phyloP scores from a whole-genome alignment of 1,284 basidiomycete species.

The Amylostereum areolatum region DNA sequence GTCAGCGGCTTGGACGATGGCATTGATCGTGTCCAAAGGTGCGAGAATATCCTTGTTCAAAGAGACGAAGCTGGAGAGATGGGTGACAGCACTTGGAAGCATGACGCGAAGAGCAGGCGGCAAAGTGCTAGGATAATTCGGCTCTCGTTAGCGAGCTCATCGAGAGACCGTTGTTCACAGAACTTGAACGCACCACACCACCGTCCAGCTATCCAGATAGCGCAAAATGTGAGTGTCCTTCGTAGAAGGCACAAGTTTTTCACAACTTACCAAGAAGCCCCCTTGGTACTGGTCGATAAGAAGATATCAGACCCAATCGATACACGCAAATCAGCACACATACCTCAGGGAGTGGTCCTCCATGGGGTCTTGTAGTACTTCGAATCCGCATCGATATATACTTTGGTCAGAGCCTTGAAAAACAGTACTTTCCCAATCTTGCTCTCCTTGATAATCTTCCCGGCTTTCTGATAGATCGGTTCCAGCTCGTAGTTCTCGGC shows the following conservation, averaged over 20 bases:
- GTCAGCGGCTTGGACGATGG: slow-evolving; percentile 42
- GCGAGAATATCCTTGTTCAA: slow-evolving; percentile 64
- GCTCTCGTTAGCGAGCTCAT: background rate
- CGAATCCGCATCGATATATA: background rate
- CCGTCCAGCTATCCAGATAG: slow-evolving; percentile 49
- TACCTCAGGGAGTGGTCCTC: slow-evolving; percentile 75
- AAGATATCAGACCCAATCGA: background rate
- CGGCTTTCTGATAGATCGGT: slow-evolving; percentile 49
- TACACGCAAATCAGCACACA: slow-evolving; percentile 20
- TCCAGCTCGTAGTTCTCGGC: slow-evolving; percentile 82
- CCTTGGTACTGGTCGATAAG: slow-evolving; percentile 62
- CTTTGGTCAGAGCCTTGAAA: slow-evolving; percentile 54
- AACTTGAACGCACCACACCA: slow-evolving; percentile 50
- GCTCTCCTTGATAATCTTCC: slow-evolving; percentile 45
- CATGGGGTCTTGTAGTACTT: slow-evolving; percentile 31
- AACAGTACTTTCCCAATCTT: slow-evolving; percentile 60
- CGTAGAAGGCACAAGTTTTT: background rate
- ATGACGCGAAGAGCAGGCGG: slow-evolving; percentile 56
- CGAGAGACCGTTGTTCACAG: background rate
- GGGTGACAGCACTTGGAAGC: slow-evolving; percentile 46
- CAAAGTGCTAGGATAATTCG: slow-evolving; percentile 44
- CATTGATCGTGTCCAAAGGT: slow-evolving; percentile 72
- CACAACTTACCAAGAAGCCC: slow-evolving; percentile 57
- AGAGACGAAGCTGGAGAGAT: slow-evolving; percentile 59
- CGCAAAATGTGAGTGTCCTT: no score